Percentiles rank a stretch among this genome's conserved stretches.
Evolutionary conservation across 345 rosid genomes (phyloP).

Genomic region (Ceriops tagal): DNA sequence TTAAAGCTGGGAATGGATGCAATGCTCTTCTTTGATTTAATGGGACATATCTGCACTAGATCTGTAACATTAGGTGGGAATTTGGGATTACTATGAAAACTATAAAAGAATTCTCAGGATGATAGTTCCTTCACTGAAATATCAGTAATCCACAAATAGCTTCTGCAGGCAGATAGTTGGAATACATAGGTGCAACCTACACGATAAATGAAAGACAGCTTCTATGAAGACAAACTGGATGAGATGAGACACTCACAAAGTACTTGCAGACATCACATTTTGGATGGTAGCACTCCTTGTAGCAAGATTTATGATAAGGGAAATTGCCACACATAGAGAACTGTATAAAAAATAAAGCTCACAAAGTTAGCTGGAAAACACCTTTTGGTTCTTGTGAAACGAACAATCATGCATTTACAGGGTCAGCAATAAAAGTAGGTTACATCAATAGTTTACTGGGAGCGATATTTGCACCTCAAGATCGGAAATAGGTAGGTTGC

Average conservation of each 20-base stretch:
- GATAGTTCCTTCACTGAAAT: no score
- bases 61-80: no score
- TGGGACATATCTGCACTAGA: no score
- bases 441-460: background rate
- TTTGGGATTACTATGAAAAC: no score
- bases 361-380: constrained; percentile 18
- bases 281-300: constrained; percentile 33
- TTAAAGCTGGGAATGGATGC: no score
- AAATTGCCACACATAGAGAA: constrained; percentile 31
- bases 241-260: constrained; percentile 23
- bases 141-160: no score
- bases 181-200: no score
- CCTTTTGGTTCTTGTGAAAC: constrained; percentile 5
- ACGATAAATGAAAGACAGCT: background rate
- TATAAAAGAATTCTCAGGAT: no score
- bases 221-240: background rate
- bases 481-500: constrained; percentile 29
- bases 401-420: background rate
- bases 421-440: constrained; percentile 6
- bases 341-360: constrained; percentile 15
- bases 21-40: no score
- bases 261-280: constrained; percentile 36
- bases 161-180: no score
- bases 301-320: constrained; percentile 33
- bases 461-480: constrained; percentile 23